Percentiles rank a stretch among this genome's conserved stretches.
phyloP scores from a whole-genome alignment of 164 flowering plant species.

The Stephania japonica region DNA sequence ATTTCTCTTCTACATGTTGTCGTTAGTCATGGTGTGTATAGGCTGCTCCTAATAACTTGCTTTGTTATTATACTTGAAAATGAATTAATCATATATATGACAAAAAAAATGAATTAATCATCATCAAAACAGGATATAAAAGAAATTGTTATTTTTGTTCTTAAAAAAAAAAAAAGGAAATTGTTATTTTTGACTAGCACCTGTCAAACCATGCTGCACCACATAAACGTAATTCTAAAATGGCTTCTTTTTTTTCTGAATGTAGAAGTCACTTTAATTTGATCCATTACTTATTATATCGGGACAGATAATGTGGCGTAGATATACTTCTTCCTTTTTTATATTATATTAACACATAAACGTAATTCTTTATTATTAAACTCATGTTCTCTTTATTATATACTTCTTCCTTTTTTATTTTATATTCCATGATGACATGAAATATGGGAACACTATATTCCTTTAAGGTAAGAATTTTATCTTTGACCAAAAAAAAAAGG shows the following conservation, averaged over 20 bases:
- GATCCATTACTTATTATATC: not conserved
- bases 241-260: not conserved
- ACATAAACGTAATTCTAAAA: not conserved
- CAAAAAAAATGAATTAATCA: not conserved
- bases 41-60: too few relatives aligned
- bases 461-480: too few relatives aligned
- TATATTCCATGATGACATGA: too few relatives aligned
- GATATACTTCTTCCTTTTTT: too few relatives aligned
- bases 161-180: too few relatives aligned
- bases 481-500: too few relatives aligned
- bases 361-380: not conserved
- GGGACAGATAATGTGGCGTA: not conserved
- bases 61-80: too few relatives aligned
- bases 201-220: slow-evolving; percentile 1
- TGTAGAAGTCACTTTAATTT: not conserved
- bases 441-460: too few relatives aligned
- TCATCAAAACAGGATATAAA: not conserved
- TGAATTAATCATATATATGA: too few relatives aligned
- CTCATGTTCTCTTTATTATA: not conserved
- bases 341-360: too few relatives aligned
- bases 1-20: too few relatives aligned
- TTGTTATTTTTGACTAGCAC: not conserved
- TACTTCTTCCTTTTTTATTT: not conserved
- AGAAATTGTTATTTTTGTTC: not conserved
- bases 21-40: too few relatives aligned